phyloP scores from a whole-genome alignment of 306 rosid species.

The Quercus rubra region DNA sequence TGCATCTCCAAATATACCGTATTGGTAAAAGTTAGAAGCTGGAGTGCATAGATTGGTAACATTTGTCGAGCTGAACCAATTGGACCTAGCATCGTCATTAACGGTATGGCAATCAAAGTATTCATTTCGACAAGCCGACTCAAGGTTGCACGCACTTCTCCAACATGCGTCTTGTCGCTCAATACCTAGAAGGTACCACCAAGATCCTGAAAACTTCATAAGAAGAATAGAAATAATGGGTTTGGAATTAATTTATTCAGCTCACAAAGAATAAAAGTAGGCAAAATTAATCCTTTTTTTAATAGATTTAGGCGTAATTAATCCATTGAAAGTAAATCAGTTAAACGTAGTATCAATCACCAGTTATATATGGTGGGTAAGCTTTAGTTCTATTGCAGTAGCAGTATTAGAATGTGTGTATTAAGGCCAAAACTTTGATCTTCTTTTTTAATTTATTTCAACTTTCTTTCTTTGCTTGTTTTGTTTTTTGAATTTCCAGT shows the following conservation, averaged over 20 bases:
- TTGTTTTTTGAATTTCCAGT: no score
- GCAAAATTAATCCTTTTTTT: no score
- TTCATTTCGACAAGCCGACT: constrained; percentile 38
- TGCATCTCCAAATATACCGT: constrained; percentile 82
- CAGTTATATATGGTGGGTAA: no score
- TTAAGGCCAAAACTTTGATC: no score
- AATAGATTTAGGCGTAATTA: no score
- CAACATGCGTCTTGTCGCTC: constrained; percentile 95
- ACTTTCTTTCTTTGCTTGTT: no score
- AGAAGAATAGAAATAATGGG: neutral
- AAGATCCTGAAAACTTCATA: constrained; percentile 85
- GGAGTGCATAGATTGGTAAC: constrained; percentile 58
- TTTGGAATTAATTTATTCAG: no score
- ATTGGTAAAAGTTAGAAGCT: constrained; percentile 30
- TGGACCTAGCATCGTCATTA: constrained; percentile 31
- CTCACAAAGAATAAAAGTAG: neutral
- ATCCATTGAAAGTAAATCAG: no score
- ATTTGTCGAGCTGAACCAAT: constrained; percentile 68
- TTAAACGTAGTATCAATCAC: no score
- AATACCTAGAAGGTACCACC: constrained; percentile 86
- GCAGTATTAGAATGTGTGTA: no score
- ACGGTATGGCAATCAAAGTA: constrained; percentile 61
- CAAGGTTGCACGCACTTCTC: constrained; percentile 58
- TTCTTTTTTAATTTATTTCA: no score
- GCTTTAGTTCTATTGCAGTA: no score